Evolutionary conservation across 805 yeast species (phyloP), one percentile per base, ranked within the genome.

Genomic region (Candida awuae): DNA sequence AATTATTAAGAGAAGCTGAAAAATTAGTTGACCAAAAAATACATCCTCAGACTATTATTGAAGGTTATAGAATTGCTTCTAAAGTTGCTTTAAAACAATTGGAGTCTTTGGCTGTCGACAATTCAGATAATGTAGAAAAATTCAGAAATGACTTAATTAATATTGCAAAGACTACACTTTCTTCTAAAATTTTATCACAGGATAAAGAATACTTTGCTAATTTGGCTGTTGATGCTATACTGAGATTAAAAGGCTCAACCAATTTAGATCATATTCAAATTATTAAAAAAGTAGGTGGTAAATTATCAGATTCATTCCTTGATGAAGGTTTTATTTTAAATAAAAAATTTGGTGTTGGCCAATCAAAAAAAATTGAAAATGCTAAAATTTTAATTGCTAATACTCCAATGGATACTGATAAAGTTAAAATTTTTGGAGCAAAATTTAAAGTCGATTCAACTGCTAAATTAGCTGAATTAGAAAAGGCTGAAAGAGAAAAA

Each of bases 31-130:
- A 87, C 49, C 83, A 80, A 59, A 88, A 83, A 58, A 92, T 92
- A 48, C 98, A 92, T 63, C 98, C 99, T 29, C 97, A 90, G 63
- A 90, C 97, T 5, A 90, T 92, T 55, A 87, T 92, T 48, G 95
- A 86, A 60, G 99, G 99, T 40, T 92, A 73, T 64, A 73, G 97
- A 63, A 76, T 86, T 49, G 98, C 97, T 4, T 68, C 86, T 15
- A 70, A 71, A 39, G 86, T 86, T n/a, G 95, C 98, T 1, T 62
- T 90, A 27, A 67, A 61, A 8, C 87, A 95, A n/a, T 73, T 92
- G 53, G 83, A 78, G 45, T 71, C 70, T 43, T 68, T 75, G 30
- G 88, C 97, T 1, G 77, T 83, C 19, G 88, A 92, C 59, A 74
- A 83, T 53, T 77, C 79, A 39, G 50, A 58, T 14, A 66, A 83